Evolutionary conservation across 2,329 filamentous ascomycete genomes (phyloP).

Genomic region (Xylariaceae sp.): DNA sequence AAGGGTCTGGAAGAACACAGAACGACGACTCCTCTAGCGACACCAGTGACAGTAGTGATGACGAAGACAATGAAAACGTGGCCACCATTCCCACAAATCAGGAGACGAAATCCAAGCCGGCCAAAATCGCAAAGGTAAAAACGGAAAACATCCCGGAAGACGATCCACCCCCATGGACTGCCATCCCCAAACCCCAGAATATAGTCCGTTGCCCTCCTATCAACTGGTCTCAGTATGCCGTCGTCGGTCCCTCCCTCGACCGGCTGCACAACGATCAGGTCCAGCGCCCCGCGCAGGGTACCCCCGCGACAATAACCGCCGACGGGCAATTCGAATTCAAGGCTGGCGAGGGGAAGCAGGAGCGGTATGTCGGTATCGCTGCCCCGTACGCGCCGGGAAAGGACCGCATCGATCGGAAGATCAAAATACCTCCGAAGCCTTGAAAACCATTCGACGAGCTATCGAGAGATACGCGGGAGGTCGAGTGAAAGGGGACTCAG

Average conservation of each 20-base stretch:
- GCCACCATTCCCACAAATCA: too few species aligned
- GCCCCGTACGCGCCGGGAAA: slow-evolving; percentile 53
- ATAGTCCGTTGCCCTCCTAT: slow-evolving; percentile 82
- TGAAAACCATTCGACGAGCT: too few species aligned
- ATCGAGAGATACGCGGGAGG: too few species aligned
- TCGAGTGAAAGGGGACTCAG: too few species aligned
- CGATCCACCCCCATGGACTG: slow-evolving; percentile 47
- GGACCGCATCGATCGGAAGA: slow-evolving; percentile 43
- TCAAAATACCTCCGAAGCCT: slow-evolving; percentile 27
- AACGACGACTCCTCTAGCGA: slow-evolving; percentile 26
- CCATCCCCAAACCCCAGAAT: slow-evolving; percentile 73
- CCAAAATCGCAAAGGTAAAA: background rate
- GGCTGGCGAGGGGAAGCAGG: slow-evolving; percentile 39
- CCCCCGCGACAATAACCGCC: slow-evolving; percentile 42
- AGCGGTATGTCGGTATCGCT: slow-evolving; percentile 48
- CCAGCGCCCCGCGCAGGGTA: slow-evolving; percentile 55
- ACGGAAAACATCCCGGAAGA: background rate
- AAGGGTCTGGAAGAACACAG: slow-evolving; percentile 26
- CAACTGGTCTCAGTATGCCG: slow-evolving; percentile 91
- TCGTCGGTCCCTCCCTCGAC: slow-evolving; percentile 82
- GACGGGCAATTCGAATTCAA: slow-evolving; percentile 51
- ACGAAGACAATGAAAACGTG: background rate
- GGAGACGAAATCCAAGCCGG: background rate
- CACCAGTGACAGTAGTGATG: slow-evolving; percentile 1
- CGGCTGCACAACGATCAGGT: slow-evolving; percentile 79